Conservation (phyloP, 83 land plant genomes). For the Picea abies region DNA sequence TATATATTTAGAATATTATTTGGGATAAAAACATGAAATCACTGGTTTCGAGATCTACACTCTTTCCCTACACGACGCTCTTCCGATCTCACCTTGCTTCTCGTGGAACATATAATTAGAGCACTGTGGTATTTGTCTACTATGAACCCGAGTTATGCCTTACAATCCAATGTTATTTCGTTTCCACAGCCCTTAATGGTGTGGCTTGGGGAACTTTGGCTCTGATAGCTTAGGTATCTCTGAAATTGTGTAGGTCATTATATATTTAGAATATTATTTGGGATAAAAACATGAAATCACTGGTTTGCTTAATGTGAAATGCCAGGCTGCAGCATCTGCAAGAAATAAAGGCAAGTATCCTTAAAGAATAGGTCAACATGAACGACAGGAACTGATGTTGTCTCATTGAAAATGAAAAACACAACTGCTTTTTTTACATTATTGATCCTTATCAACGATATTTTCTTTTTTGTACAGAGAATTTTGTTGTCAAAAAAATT, state of each 20-base stretch:
- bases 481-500: not conserved
- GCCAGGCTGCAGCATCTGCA: conserved; percentile 57
- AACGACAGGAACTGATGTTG: conserved; percentile 51
- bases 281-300: not conserved
- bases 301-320: not conserved
- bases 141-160: not conserved
- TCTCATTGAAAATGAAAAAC: not conserved
- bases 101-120: not conserved
- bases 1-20: not conserved
- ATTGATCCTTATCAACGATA: not conserved
- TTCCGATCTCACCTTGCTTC: too few species aligned
- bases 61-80: too few species aligned
- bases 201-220: too few species aligned
- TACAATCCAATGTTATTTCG: not conserved
- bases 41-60: too few species aligned
- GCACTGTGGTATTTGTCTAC: not conserved
- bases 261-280: not conserved
- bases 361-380: conserved; percentile 75
- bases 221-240: not conserved
- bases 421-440: not conserved
- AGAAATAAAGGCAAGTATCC: conserved; percentile 68
- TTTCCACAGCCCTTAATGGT: not conserved
- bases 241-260: not conserved
- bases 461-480: not conserved
- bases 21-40: not conserved